Base-by-base conservation (phyloP, 257 asterid species). In the Cinchona pubescens region DNA sequence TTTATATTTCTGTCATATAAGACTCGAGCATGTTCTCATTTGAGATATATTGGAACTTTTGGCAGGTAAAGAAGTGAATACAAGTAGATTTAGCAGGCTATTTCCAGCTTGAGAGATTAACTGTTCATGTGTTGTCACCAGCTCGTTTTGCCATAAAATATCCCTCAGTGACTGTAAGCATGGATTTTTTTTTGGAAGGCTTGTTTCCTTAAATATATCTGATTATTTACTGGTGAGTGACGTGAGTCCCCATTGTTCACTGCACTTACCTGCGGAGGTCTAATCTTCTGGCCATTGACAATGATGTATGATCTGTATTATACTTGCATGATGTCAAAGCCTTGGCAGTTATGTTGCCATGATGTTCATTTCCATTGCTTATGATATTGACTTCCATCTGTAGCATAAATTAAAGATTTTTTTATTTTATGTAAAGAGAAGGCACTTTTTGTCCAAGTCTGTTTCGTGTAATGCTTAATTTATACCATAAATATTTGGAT, bases 21-120 rank as follows among this genome's bases (percentile, higher is more conserved):
- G 62, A 64, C 23, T 42, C 21, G 11, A 8, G 21, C n/a, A 35
- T 19, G n/a, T 37, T 63, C 38, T 68, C 16, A 63, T 78, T 68
- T 40, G 40, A 29, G 38, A 11, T 15, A 58, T n/a, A 29, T 68
- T 69, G 75, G 42, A 56, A 77, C 80, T 53, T 62, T 85, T 76
- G 80, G 89, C 90, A 91, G 94, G 87, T 71, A 64, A 83, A 81
- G 80, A 83, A 81, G 45, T 89, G 91, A 87, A 63, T 78, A 73
- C 46, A 59, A 67, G 66, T 64, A 35, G 79, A 35, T 35, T 3
- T 21, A 58, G 32, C 34, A 10, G 37, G 80, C 19, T 62, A 40
- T 71, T 0, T 43, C 29, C 27, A 55, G 63, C 32, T 3, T 56
- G 21, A 42, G 74, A n/a, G 29, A 67, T 29, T 23, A 48, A 49